Evolutionary conservation across 2,329 filamentous ascomycete species (phyloP), one percentile per base, ranked within the genome.

Genomic region (Hyphodiscus sp.): DNA sequence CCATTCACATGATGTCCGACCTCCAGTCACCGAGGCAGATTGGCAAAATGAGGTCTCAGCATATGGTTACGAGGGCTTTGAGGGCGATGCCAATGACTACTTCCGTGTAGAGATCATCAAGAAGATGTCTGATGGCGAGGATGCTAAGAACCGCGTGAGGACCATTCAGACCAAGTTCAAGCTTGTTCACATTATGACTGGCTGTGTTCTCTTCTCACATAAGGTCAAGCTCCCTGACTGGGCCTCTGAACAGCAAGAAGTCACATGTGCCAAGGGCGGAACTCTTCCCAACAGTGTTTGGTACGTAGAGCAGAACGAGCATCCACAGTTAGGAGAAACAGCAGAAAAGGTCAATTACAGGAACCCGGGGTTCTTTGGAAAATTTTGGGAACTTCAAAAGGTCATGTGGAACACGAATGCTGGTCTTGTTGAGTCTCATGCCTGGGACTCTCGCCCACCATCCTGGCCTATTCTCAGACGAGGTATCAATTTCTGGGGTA

Each of bases 371-470:
- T 99, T 99, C 81, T 85, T 99, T 58, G 90, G 89, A 66, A 99
- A 99, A 71, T 99, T 99, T 76, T 91, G 87, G 83, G 94, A 99
- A 74, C 79, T 99, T 45, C 91, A 99, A 69, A 86, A 88, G 71
- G 94, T 99, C 59, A 99, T 99, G 94, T 99, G 94, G 94, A 91
- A 81, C 65, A 99, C 94, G 38, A 99, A 99, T 68, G 94, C 94
- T 30, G 94, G 94, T 44, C 82, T 99, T 47, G 89, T 94, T 23
- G 94, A 99, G 67, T 96, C 91, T 18, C 94, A 99, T 68, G 90
- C 91, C 50, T 99, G 95, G 94, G 94, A 99, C 70, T 97, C 94
- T 46, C 88, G 94, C 45, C 94, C 94, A 30, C 82, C 84, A 33
- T 92, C 91, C 7, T 99, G 94, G 94, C 94, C 94, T 20, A 81